phyloP scores from a whole-genome alignment of 768 basidiomycete genomes.

The Albatrellus ellisii region DNA sequence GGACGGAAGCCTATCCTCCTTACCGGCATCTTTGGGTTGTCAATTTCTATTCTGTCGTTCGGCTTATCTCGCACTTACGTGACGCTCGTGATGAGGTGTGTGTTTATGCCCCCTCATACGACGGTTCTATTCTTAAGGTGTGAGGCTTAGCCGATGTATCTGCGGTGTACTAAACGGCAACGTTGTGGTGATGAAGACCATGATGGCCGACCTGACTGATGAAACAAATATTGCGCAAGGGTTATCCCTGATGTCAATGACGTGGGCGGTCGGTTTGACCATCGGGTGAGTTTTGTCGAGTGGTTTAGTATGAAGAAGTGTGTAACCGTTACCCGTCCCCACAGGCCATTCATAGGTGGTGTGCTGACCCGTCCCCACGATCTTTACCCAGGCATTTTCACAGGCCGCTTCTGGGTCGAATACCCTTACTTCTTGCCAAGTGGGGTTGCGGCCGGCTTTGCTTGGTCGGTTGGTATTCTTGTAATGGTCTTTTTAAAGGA shows the following conservation, averaged over 20 bases:
- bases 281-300: constrained; percentile 7
- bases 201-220: constrained; percentile 56
- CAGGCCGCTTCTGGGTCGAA: constrained; percentile 18
- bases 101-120: neutral
- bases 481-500: constrained; percentile 20
- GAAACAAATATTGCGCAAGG: constrained; percentile 38
- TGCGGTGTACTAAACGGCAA: constrained; percentile 24
- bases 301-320: no score
- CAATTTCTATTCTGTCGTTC: constrained; percentile 22
- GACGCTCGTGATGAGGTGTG: constrained; percentile 18
- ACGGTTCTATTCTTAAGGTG: constrained; percentile 25
- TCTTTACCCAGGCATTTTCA: constrained; percentile 20
- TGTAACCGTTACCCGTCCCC: no score
- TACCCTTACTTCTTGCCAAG: constrained; percentile 28
- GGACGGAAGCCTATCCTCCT: constrained; percentile 38
- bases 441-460: constrained; percentile 18
- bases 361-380: constrained; percentile 22
- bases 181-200: constrained; percentile 54
- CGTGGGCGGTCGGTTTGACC: constrained; percentile 7
- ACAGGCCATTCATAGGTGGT: constrained; percentile 23
- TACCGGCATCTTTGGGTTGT: constrained; percentile 21
- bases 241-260: constrained; percentile 22
- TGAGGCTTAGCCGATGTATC: constrained; percentile 21
- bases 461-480: constrained; percentile 17
- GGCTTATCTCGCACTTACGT: constrained; percentile 24